Evolutionary conservation across 768 basidiomycete species (phyloP).

Genomic region (Pilatotrama ljubarskyi): DNA sequence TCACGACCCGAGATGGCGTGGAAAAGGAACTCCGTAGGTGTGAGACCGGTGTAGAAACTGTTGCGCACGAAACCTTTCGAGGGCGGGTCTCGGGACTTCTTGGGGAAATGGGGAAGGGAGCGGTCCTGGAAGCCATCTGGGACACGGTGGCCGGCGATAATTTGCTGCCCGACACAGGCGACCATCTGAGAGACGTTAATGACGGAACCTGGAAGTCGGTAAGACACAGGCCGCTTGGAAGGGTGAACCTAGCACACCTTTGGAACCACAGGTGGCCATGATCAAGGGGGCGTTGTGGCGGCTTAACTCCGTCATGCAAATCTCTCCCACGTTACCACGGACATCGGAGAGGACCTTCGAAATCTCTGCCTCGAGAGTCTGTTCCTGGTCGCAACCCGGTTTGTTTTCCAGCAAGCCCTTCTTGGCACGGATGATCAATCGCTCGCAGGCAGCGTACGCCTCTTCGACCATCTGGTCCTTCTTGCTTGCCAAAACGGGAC

Average conservation of each 20-base stretch:
- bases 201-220: constrained; percentile 73
- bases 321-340: constrained; percentile 93
- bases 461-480: constrained; percentile 86
- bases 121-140: constrained; percentile 99
- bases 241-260: constrained; percentile 55
- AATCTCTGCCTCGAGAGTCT: constrained; percentile 95
- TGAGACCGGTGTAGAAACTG: constrained; percentile 91
- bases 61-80: constrained; percentile 98
- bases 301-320: constrained; percentile 98
- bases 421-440: constrained; percentile 86
- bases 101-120: constrained; percentile 97
- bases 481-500: constrained; percentile 71
- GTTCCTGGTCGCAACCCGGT: constrained; percentile 96
- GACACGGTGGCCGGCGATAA: constrained; percentile 96
- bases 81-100: constrained; percentile 93
- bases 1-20: constrained; percentile 99
- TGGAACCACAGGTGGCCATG: constrained; percentile 99
- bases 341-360: constrained; percentile 93
- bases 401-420: constrained; percentile 93
- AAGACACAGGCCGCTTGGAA: background rate
- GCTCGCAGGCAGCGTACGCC: constrained; percentile 86
- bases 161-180: constrained; percentile 99
- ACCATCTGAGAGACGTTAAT: constrained; percentile 99
- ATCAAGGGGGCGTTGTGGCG: constrained; percentile 95
- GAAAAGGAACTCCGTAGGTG: constrained; percentile 95